phyloP scores from a whole-genome alignment of 2,329 filamentous ascomycete genomes.

The Apiospora marii region DNA sequence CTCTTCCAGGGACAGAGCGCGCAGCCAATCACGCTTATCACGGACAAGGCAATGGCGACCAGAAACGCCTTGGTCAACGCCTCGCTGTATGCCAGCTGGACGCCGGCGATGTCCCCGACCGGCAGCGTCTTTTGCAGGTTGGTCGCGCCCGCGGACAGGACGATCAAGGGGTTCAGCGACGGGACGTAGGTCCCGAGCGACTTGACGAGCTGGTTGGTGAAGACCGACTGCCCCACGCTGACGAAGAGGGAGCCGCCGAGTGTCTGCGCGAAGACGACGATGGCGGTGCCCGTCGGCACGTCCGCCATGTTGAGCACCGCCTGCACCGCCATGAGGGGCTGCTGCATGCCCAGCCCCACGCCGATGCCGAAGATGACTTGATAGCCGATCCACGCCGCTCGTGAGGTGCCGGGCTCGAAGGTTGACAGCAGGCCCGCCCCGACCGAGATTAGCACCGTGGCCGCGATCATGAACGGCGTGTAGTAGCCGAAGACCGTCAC shows the following conservation, averaged over 20 bases:
- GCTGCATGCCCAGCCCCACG: conserved; percentile 50
- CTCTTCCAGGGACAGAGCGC: conserved; percentile 61
- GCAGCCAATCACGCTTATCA: conserved; percentile 52
- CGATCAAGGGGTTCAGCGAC: conserved; percentile 40
- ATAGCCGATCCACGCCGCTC: conserved; percentile 51
- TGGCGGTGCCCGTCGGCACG: conserved; percentile 38
- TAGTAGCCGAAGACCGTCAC: conserved; percentile 48
- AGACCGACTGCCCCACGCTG: conserved; percentile 58
- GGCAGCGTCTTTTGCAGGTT: conserved; percentile 42
- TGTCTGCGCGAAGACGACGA: conserved; percentile 52
- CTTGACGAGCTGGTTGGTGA: conserved; percentile 54
- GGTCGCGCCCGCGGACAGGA: conserved; percentile 49
- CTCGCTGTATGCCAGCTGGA: conserved; percentile 53
- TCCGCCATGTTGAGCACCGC: conserved; percentile 43
- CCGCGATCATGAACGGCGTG: conserved; percentile 48
- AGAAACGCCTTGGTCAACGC: conserved; percentile 53
- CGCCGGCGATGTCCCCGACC: conserved; percentile 40
- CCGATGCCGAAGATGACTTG: conserved; percentile 51
- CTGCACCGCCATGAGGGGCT: conserved; percentile 52
- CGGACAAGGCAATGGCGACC: conserved; percentile 53
- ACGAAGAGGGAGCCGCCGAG: conserved; percentile 58
- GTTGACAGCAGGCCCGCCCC: conserved; percentile 51
- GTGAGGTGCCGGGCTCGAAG: conserved; percentile 40
- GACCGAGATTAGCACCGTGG: conserved; percentile 41
- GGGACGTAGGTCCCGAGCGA: conserved; percentile 48